Evolutionary conservation across 139 green algal genomes (phyloP), one percentile per base, ranked within the genome.

Genomic region (Chlorella sp.): DNA sequence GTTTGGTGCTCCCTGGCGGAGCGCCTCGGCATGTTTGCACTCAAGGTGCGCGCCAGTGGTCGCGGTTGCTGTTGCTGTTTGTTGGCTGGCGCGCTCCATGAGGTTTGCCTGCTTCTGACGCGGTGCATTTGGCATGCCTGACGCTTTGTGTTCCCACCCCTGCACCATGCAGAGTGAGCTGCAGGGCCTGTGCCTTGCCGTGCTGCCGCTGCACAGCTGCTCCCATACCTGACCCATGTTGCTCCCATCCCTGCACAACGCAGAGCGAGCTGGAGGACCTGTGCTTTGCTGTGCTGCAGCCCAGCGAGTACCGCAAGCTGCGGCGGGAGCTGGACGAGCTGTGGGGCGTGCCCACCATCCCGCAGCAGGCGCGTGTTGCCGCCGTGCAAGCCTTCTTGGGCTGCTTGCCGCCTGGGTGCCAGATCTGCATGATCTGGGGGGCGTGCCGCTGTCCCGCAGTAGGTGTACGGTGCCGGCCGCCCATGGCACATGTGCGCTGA

Each of bases 181-280:
- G 68, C 87, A 93, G 56, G 90, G 91, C 85, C 72, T 89, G 9
- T 89, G 74, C 84, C 92, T 91, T 28, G 78, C 87, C 2, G 86
- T 90, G 19, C 72, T 92, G 26, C 22, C 40, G 17, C 41, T 77
- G n/a, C 62, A 58, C 60, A 60, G n/a, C n/a, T n/a, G n/a, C n/a
- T n/a, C n/a, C n/a, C n/a, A n/a, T n/a, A n/a, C n/a, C n/a, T n/a
- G n/a, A n/a, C n/a, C n/a, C n/a, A n/a, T n/a, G n/a, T n/a, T n/a
- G n/a, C n/a, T n/a, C n/a, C n/a, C 36, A 36, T 36, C 36, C 17
- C 38, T 41, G 36, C 17, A 41, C 17, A 51, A 70, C 89, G 69
- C 91, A 97, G 91, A 90, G 91, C 3, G 97, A 99, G 90, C 92
- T 99, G 87, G 97, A 99, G 87, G 97, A 99, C 91, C 90, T 99